Evolutionary conservation across 129 eudicot genomes (phyloP).

Genomic region (Chrysanthemum makinoi): DNA sequence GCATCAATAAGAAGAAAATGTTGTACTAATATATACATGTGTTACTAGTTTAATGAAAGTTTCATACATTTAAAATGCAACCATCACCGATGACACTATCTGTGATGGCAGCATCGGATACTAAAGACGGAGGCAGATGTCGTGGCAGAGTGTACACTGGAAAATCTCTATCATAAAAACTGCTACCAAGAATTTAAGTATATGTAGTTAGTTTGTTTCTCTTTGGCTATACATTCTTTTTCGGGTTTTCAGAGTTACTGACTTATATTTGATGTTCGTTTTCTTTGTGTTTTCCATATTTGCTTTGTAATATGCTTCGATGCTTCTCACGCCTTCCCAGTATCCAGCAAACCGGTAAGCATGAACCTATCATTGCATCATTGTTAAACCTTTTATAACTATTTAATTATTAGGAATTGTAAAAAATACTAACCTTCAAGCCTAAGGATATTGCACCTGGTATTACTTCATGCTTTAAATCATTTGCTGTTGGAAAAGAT

Average conservation of each 20-base stretch:
- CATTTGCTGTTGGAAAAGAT: conserved; percentile 64
- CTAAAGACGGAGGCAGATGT: conserved; percentile 73
- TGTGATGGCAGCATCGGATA: conserved; percentile 71
- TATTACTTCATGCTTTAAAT: conserved; percentile 70
- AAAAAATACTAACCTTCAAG: conserved; percentile 60
- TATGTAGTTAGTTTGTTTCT: conserved; percentile 30
- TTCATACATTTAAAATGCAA: conserved; percentile 78
- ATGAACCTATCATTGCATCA: conserved; percentile 47
- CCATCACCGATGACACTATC: conserved; percentile 84
- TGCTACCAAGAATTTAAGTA: conserved; percentile 43
- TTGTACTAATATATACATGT: background rate
- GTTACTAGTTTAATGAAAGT: conserved; percentile 3
- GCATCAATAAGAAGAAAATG: conserved; percentile 14
- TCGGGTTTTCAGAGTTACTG: conserved; percentile 31
- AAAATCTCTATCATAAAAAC: conserved; percentile 71
- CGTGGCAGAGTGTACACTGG: conserved; percentile 88
- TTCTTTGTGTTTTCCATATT: conserved; percentile 79
- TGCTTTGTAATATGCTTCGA: conserved; percentile 74
- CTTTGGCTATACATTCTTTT: conserved; percentile 7
- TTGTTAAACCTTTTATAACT: background rate
- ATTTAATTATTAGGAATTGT: background rate
- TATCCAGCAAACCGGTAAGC: conserved; percentile 73
- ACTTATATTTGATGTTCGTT: conserved; percentile 65
- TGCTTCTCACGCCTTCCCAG: conserved; percentile 90
- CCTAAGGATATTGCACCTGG: conserved; percentile 90